These are phyloP conservation scores for Wickerhamomyces subpelliculosus DNA, from an alignment of 805 yeast genomes.

Conservation along the genomic window DNA sequence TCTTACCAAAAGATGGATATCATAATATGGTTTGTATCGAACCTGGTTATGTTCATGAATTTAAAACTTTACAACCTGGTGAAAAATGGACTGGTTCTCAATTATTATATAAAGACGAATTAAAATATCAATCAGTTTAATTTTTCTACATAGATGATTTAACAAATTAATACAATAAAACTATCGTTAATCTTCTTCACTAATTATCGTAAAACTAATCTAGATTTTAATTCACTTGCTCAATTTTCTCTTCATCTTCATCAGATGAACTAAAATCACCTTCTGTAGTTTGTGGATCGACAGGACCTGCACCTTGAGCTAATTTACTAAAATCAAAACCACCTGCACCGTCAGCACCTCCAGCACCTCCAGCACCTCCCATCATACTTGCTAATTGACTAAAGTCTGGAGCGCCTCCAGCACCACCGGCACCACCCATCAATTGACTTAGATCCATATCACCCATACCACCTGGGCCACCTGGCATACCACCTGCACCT, in stretches of 20 bases:
- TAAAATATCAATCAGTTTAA: conserved; percentile 50
- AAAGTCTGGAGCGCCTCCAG: conserved; percentile 18
- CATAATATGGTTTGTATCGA: conserved; percentile 89
- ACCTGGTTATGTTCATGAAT: conserved; percentile 81
- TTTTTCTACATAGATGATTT: too few species aligned
- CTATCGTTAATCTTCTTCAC: too few species aligned
- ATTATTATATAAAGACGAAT: conserved; percentile 46
- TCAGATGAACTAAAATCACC: conserved; percentile 25
- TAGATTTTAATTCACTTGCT: not conserved
- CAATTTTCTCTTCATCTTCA: conserved; percentile 21
- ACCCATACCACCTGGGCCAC: conserved; percentile 27
- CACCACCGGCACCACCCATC: conserved; percentile 22
- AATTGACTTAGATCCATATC: conserved; percentile 23
- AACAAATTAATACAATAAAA: too few species aligned
- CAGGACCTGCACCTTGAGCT: conserved; percentile 19
- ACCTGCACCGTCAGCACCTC: conserved; percentile 11
- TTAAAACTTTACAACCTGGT: conserved; percentile 60
- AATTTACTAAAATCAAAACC: conserved; percentile 24
- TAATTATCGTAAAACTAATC: too few species aligned
- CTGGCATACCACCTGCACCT: conserved; percentile 16
- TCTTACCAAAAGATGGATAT: conserved; percentile 79
- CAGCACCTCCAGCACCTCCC: conserved; percentile 22
- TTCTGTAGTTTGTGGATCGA: conserved; percentile 11
- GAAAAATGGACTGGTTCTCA: conserved; percentile 72
- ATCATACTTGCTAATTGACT: conserved; percentile 13